Evolutionary conservation across 2,329 filamentous ascomycete genomes (phyloP), one percentile per base, ranked within the genome.

Genomic region (Colletotrichum acutatum): DNA sequence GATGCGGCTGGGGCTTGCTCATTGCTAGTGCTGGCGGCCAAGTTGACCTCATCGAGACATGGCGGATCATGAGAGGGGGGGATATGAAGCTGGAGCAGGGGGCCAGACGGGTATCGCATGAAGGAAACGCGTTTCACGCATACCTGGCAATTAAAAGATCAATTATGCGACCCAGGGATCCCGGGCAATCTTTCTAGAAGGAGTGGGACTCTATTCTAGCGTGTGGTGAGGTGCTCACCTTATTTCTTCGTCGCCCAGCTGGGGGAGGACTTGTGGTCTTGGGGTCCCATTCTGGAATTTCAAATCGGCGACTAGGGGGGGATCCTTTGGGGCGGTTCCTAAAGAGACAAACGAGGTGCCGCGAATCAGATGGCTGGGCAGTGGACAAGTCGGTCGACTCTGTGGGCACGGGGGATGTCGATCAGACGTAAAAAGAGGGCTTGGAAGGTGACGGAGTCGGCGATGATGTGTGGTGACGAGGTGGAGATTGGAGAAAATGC

Each of bases 101-200:
- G 82, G 80, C 57, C 49, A 60, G 61, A 66, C 60, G 66, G 71
- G 71, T 71, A 73, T 77, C 80, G 85, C 85, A 86, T 86, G 82
- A 87, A 84, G 77, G 78, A 83, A 82, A 83, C 80, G 78, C 78
- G 82, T 84, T 84, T 84, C 81, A 83, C 78, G 77, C 80, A 77
- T 81, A 83, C 83, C 82, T 82, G 80, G 84, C 78, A 86, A 86
- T 86, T 84, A 86, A 85, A 85, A 81, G 78, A 76, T 78, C 78
- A 80, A 78, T 86, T 86, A 87, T 86, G 85, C 85, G 82, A 76
- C 76, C 73, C 71, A 76, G 73, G 73, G 58, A 72, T 54, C 72
- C 75, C 75, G 72, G 75, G 68, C 74, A 76, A 78, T 77, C 76
- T 79, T 83, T 83, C 81, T 81, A 81, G 81, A 84, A 83, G 77